phyloP scores from a whole-genome alignment of 306 rosid species.

The Cajanus cajan region DNA sequence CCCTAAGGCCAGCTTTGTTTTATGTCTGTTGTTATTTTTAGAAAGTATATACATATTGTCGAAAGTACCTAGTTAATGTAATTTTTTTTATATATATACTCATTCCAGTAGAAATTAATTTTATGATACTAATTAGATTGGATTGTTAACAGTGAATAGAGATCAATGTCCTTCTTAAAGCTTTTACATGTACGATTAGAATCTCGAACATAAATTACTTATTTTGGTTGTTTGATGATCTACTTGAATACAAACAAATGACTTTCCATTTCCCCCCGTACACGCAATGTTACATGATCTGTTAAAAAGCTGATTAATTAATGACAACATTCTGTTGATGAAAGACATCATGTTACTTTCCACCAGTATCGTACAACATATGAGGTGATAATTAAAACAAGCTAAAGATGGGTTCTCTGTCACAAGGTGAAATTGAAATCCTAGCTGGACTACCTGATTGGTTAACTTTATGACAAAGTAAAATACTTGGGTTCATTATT shows the following conservation, averaged over 20 bases:
- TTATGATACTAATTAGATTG: background rate
- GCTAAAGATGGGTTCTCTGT: background rate
- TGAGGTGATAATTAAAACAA: conserved; percentile 11
- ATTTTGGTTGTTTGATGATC: background rate
- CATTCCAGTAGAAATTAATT: background rate
- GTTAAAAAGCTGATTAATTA: background rate
- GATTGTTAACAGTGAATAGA: background rate
- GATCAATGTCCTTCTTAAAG: background rate
- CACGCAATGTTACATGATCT: background rate
- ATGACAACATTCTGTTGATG: conserved; percentile 1
- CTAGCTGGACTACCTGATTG: conserved; percentile 3
- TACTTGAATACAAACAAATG: background rate
- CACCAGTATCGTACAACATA: background rate
- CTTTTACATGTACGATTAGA: conserved; percentile 4
- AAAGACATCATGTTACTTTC: background rate
- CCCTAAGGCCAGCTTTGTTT: background rate
- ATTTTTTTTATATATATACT: background rate
- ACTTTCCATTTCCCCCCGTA: background rate
- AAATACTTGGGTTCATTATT: background rate
- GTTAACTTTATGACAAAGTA: background rate
- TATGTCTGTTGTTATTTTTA: background rate
- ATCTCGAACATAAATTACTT: background rate
- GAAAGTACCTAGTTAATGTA: background rate
- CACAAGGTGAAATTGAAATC: conserved; percentile 1
- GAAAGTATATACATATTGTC: background rate